These are phyloP conservation scores for Xylaria sp. DNA, from an alignment of 2,329 filamentous ascomycete species.

Conservation along the genomic window DNA sequence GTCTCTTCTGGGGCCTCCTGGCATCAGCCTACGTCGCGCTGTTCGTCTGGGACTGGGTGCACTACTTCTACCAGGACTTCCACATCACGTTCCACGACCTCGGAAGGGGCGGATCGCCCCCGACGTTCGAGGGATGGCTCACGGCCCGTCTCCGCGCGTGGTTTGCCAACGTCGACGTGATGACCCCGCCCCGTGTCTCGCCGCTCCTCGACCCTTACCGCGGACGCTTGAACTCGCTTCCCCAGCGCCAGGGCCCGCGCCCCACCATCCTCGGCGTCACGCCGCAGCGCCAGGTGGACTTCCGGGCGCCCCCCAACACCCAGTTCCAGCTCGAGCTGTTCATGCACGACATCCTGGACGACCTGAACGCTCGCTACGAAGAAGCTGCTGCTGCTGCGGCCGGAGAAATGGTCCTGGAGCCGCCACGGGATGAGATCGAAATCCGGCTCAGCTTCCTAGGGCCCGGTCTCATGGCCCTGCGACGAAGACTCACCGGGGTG, in stretches of 20 bases:
- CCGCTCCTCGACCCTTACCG: constrained; percentile 8
- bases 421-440: neutral
- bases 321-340: constrained; percentile 1
- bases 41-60: no score
- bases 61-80: neutral
- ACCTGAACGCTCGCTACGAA: no score
- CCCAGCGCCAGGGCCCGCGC: constrained; percentile 2
- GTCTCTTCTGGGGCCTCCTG: no score
- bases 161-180: constrained; percentile 5
- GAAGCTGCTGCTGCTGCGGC: no score
- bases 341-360: neutral
- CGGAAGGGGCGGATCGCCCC: constrained; percentile 8
- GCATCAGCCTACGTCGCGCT: no score
- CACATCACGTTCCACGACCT: constrained; percentile 6
- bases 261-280: constrained; percentile 11
- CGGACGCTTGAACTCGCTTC: constrained; percentile 6
- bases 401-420: no score
- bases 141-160: neutral
- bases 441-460: constrained; percentile 11
- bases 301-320: constrained; percentile 11
- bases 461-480: constrained; percentile 1
- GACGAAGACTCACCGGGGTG: neutral
- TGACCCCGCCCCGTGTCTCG: constrained; percentile 2
- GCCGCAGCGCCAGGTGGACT: constrained; percentile 12
- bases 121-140: constrained; percentile 5